Conservation (phyloP, 768 basidiomycete genomes). For the Lentinula aciculospora region DNA sequence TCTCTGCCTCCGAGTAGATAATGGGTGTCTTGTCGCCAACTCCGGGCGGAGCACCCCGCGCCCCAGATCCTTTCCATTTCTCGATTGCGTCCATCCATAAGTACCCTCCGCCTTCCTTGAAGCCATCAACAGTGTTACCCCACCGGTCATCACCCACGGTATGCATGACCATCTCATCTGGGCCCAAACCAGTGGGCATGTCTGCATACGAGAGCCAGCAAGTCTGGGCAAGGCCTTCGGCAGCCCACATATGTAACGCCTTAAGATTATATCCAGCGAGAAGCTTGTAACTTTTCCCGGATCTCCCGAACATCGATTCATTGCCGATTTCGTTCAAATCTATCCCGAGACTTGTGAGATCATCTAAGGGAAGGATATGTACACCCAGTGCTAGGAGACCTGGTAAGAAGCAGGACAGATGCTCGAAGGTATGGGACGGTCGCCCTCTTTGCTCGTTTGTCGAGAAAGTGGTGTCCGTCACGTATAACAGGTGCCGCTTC, state of each 20-base stretch:
- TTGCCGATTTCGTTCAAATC: conserved; percentile 37
- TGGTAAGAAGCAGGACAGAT: conserved; percentile 74
- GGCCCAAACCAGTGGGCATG: conserved; percentile 60
- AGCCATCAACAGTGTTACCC: conserved; percentile 14
- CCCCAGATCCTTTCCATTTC: conserved; percentile 41
- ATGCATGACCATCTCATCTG: conserved; percentile 50
- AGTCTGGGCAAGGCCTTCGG: conserved; percentile 66
- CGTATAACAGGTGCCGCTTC: conserved; percentile 59
- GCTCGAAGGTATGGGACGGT: conserved; percentile 56
- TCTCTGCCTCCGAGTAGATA: conserved; percentile 24
- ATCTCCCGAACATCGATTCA: conserved; percentile 26
- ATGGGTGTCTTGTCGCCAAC: conserved; percentile 36
- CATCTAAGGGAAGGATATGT: conserved; percentile 52
- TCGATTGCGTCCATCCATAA: conserved; percentile 48
- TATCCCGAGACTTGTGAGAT: conserved; percentile 43
- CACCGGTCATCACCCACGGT: conserved; percentile 16
- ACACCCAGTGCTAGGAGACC: conserved; percentile 70
- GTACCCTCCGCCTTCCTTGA: conserved; percentile 15
- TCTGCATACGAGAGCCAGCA: conserved; percentile 73
- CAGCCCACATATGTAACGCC: conserved; percentile 70
- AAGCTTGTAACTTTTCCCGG: conserved; percentile 25
- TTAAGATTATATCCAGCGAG: conserved; percentile 46
- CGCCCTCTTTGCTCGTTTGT: conserved; percentile 20
- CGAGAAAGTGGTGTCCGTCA: conserved; percentile 43
- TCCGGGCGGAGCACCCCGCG: conserved; percentile 47